Evolutionary conservation across 2,329 filamentous ascomycete species (phyloP), one percentile per base, ranked within the genome.

Genomic region (Colletotrichum sp.): DNA sequence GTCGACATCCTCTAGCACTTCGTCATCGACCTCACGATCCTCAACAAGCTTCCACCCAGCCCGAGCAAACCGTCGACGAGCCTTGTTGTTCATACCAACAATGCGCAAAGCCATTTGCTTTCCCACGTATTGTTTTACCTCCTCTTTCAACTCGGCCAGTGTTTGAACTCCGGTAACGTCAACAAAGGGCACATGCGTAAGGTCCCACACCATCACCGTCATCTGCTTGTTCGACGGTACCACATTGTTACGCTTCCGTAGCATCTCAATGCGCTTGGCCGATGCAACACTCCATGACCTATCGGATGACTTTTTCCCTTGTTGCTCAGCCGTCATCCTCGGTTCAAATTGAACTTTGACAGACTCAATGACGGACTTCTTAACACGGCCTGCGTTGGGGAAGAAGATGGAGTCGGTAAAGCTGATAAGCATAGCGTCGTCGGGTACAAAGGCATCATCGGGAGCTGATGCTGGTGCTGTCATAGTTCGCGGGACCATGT

Each of bases 321-420:
- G 5, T 83, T 79, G 1, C 84, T 83, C 0, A 85, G 82, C 76
- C 88, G 86, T 75, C 85, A 84, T 0, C 86, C 88, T n/a, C 16
- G 82, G 81, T n/a, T 82, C 78, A 24, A 80, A 83, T 28, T 79
- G 79, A 3, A 83, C 77, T 76, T 90, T 87, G 48, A 91, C 80
- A 2, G 84, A 83, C 76, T 92, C 89, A 18, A 91, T 82, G 21
- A 90, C 86, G 9, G 84, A 82, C 4, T 81, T 85, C 64, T 90
- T 91, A 75, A 88, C 82, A 55, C 87, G 83, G 71, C 90, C 89
- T 4, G 91, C 90, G 79, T 93, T 93, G 76, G 88, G 89, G 83
- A 93, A 93, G 82, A 93, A 89, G 43, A 93, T 83, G 2, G 89
- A 88, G 72, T 91, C 89, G 43, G 86, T 87, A 81, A 92, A 91